Evolutionary conservation across 2,329 filamentous ascomycete species (phyloP).

Genomic region (Aureobasidium uvarum): DNA sequence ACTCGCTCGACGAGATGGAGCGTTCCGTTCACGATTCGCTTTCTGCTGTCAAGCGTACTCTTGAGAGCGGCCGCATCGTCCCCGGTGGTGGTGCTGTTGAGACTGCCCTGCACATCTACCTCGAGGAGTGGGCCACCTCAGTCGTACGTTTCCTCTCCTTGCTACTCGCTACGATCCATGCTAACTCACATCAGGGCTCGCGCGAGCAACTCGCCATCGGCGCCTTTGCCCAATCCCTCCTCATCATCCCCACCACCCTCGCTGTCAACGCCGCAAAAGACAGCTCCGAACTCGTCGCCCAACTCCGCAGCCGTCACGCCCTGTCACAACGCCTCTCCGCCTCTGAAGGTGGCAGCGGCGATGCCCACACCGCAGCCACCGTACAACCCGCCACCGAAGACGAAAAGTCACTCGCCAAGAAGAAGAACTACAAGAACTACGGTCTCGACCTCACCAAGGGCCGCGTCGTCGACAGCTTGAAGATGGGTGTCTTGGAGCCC

Average conservation of each 20-base stretch:
- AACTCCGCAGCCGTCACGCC: conserved; percentile 90
- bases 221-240: conserved; percentile 92
- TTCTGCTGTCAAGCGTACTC: conserved; percentile 92
- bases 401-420: conserved; percentile 84
- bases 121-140: conserved; percentile 97
- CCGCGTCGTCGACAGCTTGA: conserved; percentile 88
- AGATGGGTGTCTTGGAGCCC: conserved; percentile 92
- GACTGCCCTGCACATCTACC: conserved; percentile 98
- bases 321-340: conserved; percentile 83
- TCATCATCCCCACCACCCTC: conserved; percentile 92
- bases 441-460: conserved; percentile 86
- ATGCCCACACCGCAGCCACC: conserved; percentile 30
- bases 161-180: background rate
- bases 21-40: conserved; percentile 95
- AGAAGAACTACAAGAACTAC: conserved; percentile 99
- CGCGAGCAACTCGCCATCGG: conserved; percentile 97
- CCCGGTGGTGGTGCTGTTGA: conserved; percentile 95
- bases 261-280: conserved; percentile 98
- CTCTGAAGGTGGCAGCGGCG: conserved; percentile 37
- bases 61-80: conserved; percentile 95
- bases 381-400: conserved; percentile 59
- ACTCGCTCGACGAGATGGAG: conserved; percentile 98
- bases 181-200: conserved; percentile 58
- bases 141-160: conserved; percentile 58
- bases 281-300: conserved; percentile 88